Evolutionary conservation across 176 grass and related monocot genomes (phyloP), one percentile per base, ranked within the genome.

Genomic region (Paspalum notatum): DNA sequence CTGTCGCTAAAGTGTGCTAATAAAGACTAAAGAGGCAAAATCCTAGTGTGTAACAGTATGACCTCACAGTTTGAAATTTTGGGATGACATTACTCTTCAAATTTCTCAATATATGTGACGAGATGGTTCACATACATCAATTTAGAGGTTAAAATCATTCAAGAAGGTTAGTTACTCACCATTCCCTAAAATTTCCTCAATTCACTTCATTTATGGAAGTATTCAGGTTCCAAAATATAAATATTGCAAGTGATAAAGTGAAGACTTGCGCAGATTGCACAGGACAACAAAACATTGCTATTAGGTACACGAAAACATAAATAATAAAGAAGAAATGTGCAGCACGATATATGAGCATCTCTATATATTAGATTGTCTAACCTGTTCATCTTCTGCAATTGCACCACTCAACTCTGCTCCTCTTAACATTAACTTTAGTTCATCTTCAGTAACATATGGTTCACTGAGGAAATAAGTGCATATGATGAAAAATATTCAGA

Each of bases 351-450:
- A 39, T 71, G 25, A 60, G 53, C 38, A 61, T 37, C 7, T 74
- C 12, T 22, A 67, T 27, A 25, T 69, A 69, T 27, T 26, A 84
- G n/a, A 87, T 62, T 39, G 10, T 80, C 87, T 82, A 72, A 98
- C 92, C 87, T 99, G 96, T 91, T 99, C 92, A 61, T 99, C 96
- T 88, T 99, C 92, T 64, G 94, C 96, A 91, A 95, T 99, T 66
- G 96, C 90, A 13, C 96, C 96, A 86, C 96, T 99, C 74, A 95
- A 84, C 75, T 99, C 96, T 1, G 96, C 92, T 74, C 93, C 96
- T 64, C 92, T 89, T 79, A 99, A 83, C 93, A 99, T 99, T 80
- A 99, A 88, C 72, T 99, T 99, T 56, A 99, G 80, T 88, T 99
- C 90, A 83, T 99, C 96, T 69, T 99, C 96, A 85, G 96, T 95